Evolutionary conservation across 2,329 filamentous ascomycete genomes (phyloP).

Genomic region (Dothistroma septosporum): DNA sequence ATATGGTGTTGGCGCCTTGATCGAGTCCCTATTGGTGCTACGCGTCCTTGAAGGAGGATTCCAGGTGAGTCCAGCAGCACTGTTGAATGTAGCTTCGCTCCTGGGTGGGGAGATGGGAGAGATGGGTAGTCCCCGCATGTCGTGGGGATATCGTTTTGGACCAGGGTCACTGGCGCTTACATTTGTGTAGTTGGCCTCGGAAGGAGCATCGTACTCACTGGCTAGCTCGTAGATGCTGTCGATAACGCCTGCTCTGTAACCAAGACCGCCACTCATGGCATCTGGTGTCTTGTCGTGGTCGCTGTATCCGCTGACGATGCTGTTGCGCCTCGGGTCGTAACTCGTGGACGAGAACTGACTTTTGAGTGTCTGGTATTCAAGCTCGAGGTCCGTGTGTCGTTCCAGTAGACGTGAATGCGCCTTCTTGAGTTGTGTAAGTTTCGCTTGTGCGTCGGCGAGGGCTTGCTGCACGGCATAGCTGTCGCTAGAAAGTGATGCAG

Average conservation of each 20-base stretch:
- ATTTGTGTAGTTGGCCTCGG: conserved; percentile 10
- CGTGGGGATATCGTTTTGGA: conserved; percentile 5
- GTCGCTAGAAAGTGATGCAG: conserved; percentile 4
- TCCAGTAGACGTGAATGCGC: conserved; percentile 50
- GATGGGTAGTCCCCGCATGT: conserved; percentile 12
- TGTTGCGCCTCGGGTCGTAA: neutral
- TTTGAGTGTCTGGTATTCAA: conserved; percentile 32
- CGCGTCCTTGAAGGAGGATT: conserved; percentile 18
- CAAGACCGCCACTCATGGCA: conserved; percentile 19
- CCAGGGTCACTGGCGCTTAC: conserved; percentile 25
- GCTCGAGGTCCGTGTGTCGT: conserved; percentile 47
- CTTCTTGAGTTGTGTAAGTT: conserved; percentile 49
- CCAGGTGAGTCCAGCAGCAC: conserved; percentile 24
- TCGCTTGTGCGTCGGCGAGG: conserved; percentile 45
- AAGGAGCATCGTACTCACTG: conserved; percentile 19
- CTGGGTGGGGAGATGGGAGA: conserved; percentile 18
- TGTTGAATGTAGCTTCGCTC: conserved; percentile 23
- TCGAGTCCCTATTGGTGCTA: conserved; percentile 13
- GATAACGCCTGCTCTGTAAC: conserved; percentile 16
- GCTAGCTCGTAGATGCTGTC: conserved; percentile 24
- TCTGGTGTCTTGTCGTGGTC: conserved; percentile 7
- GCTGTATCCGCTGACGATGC: conserved; percentile 5
- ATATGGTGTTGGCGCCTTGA: conserved; percentile 24
- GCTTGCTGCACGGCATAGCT: conserved; percentile 27
- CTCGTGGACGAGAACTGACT: conserved; percentile 26